Evolutionary conservation across 257 asterid species (phyloP), one percentile per base, ranked within the genome.

Genomic region (Nicotiana otophora): DNA sequence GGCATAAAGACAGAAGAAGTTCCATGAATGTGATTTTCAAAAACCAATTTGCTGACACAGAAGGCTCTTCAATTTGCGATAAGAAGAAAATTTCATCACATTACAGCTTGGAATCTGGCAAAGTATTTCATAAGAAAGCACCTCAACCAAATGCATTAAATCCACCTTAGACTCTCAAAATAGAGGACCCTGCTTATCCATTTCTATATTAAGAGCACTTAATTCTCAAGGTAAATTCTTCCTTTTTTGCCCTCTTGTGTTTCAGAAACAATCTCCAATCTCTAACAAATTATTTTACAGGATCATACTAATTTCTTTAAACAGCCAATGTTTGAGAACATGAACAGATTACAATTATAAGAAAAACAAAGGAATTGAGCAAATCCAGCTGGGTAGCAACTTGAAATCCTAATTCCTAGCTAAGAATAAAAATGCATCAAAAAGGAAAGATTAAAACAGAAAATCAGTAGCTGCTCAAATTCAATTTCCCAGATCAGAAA

Each of bases 401-500:
- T 53, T 1, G 42, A 65, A 68, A 15, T 31, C 34, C 34, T 31
- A 19, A 5, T 17, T 31, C 34, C 4, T 57, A 57, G 23, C 62
- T 15, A 16, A 66, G 75, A 66, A 7, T 31, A 6, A n/a, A 9
- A 11, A 60, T n/a, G 31, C 28, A 60, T 60, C 3, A 60, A 20
- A 51, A 60, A 60, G 30, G 4, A 3, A n/a, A 60, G 4, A 20
- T 11, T 11, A 10, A 46, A 23, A 60, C 30, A 75, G 28, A 61
- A 26, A 80, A 39, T 60, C 63, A 1, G 58, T 28, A 72, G 60
- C 78, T 23, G 23, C 57, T 72, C 36, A 72, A 42, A 46, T 7
- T 72, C 79, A 87, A 72, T 84, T 42, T 68, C 55, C 15, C 82
- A 65, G 82, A 79, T 74, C 70, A 75, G 48, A 55, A 67, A 51